These are phyloP conservation scores for Alternaria ventricosa DNA, from an alignment of 2,329 filamentous ascomycete species.

Conservation along the genomic window DNA sequence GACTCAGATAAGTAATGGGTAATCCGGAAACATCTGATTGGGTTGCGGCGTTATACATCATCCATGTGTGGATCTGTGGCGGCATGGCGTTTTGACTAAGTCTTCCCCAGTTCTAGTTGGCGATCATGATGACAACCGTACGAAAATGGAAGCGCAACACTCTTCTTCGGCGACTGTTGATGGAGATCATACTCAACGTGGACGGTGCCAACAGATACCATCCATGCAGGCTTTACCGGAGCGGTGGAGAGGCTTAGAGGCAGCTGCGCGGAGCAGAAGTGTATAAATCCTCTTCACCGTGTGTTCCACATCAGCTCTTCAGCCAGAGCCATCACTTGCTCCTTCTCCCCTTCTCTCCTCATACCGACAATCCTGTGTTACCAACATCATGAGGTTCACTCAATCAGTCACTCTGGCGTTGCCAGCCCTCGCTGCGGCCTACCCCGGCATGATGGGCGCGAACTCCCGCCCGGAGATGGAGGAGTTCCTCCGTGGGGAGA, in stretches of 20 bases:
- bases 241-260: neutral
- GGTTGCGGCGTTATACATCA: neutral
- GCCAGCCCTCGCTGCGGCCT: constrained; percentile 20
- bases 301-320: neutral
- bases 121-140: neutral
- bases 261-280: neutral
- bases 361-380: neutral
- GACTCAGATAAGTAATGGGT: neutral
- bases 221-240: neutral
- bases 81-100: neutral
- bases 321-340: neutral
- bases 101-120: neutral
- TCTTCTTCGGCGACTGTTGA: neutral
- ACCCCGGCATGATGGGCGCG: constrained; percentile 24
- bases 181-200: constrained; percentile 2
- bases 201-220: neutral
- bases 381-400: constrained; percentile 19
- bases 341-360: neutral
- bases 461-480: constrained; percentile 21
- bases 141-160: neutral
- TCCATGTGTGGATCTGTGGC: neutral
- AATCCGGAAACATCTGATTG: neutral
- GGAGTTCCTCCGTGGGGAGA: constrained; percentile 10
- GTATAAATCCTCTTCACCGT: constrained; percentile 1
- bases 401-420: constrained; percentile 15